Percentiles rank a stretch among this genome's conserved stretches.
phyloP scores from a whole-genome alignment of 164 flowering plant species.

The Piper longum region DNA sequence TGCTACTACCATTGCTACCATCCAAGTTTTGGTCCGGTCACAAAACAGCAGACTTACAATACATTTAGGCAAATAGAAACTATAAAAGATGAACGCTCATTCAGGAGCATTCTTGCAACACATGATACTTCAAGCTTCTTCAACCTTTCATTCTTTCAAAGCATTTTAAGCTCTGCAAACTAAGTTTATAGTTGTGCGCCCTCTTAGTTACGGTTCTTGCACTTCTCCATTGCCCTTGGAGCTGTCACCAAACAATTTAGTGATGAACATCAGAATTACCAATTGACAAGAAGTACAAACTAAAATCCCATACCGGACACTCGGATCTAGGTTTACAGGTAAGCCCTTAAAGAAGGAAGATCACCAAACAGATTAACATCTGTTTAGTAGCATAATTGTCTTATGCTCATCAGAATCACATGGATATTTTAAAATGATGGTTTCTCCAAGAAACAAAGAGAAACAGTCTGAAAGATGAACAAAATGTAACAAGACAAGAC shows the following conservation, averaged over 20 bases:
- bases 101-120: not conserved
- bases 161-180: not conserved
- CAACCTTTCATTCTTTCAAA: slow-evolving; percentile 2
- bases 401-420: not conserved
- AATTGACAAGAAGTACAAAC: not conserved
- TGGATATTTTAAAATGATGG: not conserved
- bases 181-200: not conserved
- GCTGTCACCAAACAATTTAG: slow-evolving; percentile 25
- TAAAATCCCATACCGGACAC: not conserved
- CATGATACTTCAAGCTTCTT: not conserved
- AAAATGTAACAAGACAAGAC: no score
- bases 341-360: not conserved
- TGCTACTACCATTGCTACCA: slow-evolving; percentile 2
- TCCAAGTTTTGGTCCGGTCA: slow-evolving; percentile 9
- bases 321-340: no score
- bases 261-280: not conserved
- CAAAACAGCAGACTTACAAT: slow-evolving; percentile 13
- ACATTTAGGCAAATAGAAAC: slow-evolving; percentile 2
- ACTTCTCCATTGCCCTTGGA: slow-evolving; percentile 61
- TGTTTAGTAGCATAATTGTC: not conserved
- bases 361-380: not conserved
- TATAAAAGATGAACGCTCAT: not conserved
- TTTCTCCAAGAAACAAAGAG: not conserved
- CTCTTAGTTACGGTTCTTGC: slow-evolving; percentile 18
- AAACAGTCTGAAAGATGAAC: not conserved